Conservation (phyloP, 164 flowering plant species). For the Stephania cephalantha region DNA sequence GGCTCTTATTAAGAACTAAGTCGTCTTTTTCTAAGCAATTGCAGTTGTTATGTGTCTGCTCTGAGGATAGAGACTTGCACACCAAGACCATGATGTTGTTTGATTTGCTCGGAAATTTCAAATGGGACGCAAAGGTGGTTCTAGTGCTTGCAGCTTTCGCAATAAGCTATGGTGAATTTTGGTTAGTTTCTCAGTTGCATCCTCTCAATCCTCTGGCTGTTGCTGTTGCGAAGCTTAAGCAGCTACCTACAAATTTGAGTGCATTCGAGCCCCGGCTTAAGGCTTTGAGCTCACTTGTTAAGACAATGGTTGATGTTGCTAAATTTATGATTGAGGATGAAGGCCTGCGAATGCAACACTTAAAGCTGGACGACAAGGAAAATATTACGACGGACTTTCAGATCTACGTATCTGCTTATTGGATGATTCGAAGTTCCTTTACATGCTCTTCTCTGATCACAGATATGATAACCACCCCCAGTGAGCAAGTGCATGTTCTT, state of each 20-base stretch:
- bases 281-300: constrained; percentile 41
- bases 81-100: constrained; percentile 44
- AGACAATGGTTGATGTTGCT: constrained; percentile 38
- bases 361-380: constrained; percentile 27
- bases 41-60: constrained; percentile 40
- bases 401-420: constrained; percentile 53
- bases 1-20: neutral
- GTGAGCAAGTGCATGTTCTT: constrained; percentile 81
- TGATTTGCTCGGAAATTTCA: constrained; percentile 39
- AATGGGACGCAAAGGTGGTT: constrained; percentile 70
- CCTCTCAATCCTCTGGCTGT: constrained; percentile 39
- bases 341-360: constrained; percentile 29
- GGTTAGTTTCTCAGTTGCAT: constrained; percentile 42
- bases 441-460: constrained; percentile 41
- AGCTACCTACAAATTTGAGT: constrained; percentile 30
- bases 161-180: constrained; percentile 47
- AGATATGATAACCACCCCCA: constrained; percentile 34
- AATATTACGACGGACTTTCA: constrained; percentile 23
- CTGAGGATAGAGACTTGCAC: constrained; percentile 29
- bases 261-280: constrained; percentile 33
- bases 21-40: constrained; percentile 1
- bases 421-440: constrained; percentile 58
- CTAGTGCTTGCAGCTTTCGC: constrained; percentile 63
- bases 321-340: constrained; percentile 44
- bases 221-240: constrained; percentile 42